Evolutionary conservation across 768 basidiomycete genomes (phyloP), one percentile per base, ranked within the genome.

Genomic region (Pulveroboletus ravenelii): DNA sequence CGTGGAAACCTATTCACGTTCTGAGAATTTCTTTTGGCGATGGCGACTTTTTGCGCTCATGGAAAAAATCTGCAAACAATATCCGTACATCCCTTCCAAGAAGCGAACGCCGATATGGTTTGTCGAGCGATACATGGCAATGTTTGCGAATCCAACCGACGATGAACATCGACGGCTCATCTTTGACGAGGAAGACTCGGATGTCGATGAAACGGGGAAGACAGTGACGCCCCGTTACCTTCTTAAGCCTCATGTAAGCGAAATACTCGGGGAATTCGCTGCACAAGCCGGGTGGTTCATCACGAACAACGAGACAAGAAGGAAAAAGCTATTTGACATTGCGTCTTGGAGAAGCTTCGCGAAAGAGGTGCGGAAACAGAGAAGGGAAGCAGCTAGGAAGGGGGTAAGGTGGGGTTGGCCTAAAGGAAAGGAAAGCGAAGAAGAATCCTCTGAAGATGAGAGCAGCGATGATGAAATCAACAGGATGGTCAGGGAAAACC

Each of bases 201-300:
- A 69, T 34, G 50, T 60, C 10, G 64, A 69, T 27, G 67, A 69
- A 1, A 57, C 54, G 1, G 67, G 69, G 3, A 54, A 27, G 13
- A 64, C 67, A 2, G 52, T 32, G 3, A 68, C 62, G 31, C 70
- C 71, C 13, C 73, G 78, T 23, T 69, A 72, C 36, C 71, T 75
- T 13, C 76, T 80, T 23, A 73, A 67, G 48, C 63, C 85, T 25
- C 72, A 80, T 40, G 70, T 50, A 27, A 74, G 80, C 31, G 79
- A 83, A 59, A 62, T 85, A n/a, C 61, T 70, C 32, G 71, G 73
- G 10, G 51, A 72, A 2, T 77, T 84, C 52, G 82, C 80, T 10
- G 69, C 73, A 10, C 81, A 85, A 9, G 74, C 75, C 0, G 76
- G 75, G 32, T 87, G 84, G 84, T 56, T 87, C 8, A 61, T 82